These are phyloP conservation scores for Francoa sonchifolia DNA, from an alignment of 441 rosid genomes.

Conservation along the genomic window DNA sequence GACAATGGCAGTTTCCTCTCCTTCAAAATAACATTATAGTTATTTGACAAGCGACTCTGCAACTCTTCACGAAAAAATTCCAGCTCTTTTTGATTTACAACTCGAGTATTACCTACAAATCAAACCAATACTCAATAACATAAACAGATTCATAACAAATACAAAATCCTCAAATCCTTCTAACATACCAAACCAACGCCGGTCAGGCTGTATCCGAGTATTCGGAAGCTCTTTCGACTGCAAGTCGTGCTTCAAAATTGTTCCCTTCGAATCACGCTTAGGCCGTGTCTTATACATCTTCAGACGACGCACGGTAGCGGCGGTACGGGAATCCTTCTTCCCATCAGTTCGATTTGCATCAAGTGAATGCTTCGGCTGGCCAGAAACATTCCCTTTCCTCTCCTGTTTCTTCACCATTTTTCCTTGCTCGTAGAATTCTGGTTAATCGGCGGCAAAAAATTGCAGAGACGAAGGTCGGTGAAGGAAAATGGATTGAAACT, in stretches of 20 bases:
- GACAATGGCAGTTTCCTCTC: slow-evolving; percentile 73
- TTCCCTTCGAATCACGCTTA: slow-evolving; percentile 38
- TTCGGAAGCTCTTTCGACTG: slow-evolving; percentile 67
- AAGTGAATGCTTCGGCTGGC: slow-evolving; percentile 82
- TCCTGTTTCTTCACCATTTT: slow-evolving; percentile 55
- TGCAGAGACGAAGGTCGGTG: too few relatives aligned
- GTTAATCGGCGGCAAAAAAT: too few relatives aligned
- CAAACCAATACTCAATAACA: background rate
- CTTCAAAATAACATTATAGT: slow-evolving; percentile 65
- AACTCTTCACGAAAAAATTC: slow-evolving; percentile 75
- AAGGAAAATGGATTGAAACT: too few relatives aligned
- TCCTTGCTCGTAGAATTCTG: too few relatives aligned
- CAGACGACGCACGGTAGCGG: slow-evolving; percentile 81
- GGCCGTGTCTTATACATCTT: slow-evolving; percentile 66
- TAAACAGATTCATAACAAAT: background rate
- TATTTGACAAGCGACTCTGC: slow-evolving; percentile 46
- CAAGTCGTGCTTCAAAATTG: slow-evolving; percentile 49
- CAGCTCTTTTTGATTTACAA: slow-evolving; percentile 66
- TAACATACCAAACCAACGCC: slow-evolving; percentile 76
- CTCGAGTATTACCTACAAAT: slow-evolving; percentile 55
- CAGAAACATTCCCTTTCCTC: slow-evolving; percentile 53
- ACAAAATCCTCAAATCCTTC: background rate
- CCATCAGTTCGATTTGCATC: slow-evolving; percentile 67
- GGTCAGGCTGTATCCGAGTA: slow-evolving; percentile 75
- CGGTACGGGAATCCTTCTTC: slow-evolving; percentile 32